Conservation (phyloP, 495 filamentous ascomycete genomes). For the Daldinia bambusicola region DNA sequence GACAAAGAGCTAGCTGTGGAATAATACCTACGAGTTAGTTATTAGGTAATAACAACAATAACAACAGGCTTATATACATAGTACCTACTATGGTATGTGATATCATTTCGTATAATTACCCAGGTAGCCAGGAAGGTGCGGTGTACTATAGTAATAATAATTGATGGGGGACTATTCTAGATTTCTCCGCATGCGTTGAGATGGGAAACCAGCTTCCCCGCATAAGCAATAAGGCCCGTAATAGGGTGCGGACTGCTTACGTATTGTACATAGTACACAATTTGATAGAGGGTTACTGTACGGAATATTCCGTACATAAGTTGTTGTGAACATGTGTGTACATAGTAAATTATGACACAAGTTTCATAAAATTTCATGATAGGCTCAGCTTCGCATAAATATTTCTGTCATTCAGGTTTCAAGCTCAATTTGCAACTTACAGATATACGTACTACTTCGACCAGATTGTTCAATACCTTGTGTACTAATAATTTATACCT, state of each 20-base stretch:
- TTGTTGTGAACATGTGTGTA: too few relatives aligned
- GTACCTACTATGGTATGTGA: neutral
- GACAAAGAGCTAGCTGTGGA: conserved; percentile 1
- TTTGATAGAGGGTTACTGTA: too few relatives aligned
- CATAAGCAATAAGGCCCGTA: too few relatives aligned
- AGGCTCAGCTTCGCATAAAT: neutral
- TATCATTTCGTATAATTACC: neutral
- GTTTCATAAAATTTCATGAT: neutral
- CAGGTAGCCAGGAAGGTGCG: neutral
- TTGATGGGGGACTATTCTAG: neutral
- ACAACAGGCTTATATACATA: neutral
- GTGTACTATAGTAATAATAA: too few relatives aligned
- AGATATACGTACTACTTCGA: neutral
- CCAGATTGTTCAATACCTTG: neutral
- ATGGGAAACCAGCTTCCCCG: conserved; percentile 1
- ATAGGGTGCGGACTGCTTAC: too few relatives aligned
- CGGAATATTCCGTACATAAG: too few relatives aligned
- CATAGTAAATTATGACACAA: neutral
- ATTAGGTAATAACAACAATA: neutral
- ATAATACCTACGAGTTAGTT: neutral
- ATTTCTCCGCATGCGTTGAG: neutral
- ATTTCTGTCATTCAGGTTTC: too few relatives aligned
- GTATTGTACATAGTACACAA: too few relatives aligned
- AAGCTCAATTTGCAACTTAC: neutral
- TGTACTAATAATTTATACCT: too few relatives aligned